phyloP scores from a whole-genome alignment of 352 stramenopile species.

The Thalassiosira gravida region DNA sequence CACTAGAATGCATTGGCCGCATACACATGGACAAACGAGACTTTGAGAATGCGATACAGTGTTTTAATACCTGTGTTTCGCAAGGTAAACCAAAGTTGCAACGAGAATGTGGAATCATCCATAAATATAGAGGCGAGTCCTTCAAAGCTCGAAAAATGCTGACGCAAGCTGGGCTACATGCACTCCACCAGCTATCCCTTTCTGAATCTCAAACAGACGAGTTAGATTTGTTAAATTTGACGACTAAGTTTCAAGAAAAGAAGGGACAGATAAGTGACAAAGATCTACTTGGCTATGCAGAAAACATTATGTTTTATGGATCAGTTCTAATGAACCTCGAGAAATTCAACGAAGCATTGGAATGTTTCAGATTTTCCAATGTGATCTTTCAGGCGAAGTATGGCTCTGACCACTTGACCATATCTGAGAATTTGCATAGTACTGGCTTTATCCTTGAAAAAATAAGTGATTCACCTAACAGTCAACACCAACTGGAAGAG shows the following conservation, averaged over 20 bases:
- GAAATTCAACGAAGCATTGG: slow-evolving; percentile 49
- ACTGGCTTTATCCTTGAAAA: slow-evolving; percentile 62
- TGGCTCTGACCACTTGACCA: slow-evolving; percentile 59
- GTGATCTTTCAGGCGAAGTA: slow-evolving; percentile 66
- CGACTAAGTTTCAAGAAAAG: slow-evolving; percentile 46
- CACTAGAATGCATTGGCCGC: slow-evolving; percentile 60
- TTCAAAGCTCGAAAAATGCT: slow-evolving; percentile 51
- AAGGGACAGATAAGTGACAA: slow-evolving; percentile 50
- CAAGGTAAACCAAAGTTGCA: slow-evolving; percentile 53
- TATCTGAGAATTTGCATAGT: slow-evolving; percentile 60
- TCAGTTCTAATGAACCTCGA: slow-evolving; percentile 53
- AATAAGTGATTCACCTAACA: slow-evolving; percentile 26
- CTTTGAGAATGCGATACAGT: slow-evolving; percentile 62
- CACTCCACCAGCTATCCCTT: slow-evolving; percentile 37
- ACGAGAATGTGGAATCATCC: slow-evolving; percentile 54
- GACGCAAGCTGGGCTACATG: slow-evolving; percentile 39
- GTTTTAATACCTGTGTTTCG: slow-evolving; percentile 54
- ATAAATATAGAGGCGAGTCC: slow-evolving; percentile 55
- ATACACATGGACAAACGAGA: slow-evolving; percentile 67
- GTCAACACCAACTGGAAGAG: slow-evolving; percentile 37
- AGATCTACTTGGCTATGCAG: slow-evolving; percentile 50
- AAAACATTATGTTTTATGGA: slow-evolving; percentile 67
- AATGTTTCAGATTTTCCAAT: slow-evolving; percentile 66
- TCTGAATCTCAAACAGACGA: slow-evolving; percentile 27
- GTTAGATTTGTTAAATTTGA: slow-evolving; percentile 40